Evolutionary conservation across 1,284 basidiomycete genomes (phyloP).

Genomic region (Fomitopsis palustris): DNA sequence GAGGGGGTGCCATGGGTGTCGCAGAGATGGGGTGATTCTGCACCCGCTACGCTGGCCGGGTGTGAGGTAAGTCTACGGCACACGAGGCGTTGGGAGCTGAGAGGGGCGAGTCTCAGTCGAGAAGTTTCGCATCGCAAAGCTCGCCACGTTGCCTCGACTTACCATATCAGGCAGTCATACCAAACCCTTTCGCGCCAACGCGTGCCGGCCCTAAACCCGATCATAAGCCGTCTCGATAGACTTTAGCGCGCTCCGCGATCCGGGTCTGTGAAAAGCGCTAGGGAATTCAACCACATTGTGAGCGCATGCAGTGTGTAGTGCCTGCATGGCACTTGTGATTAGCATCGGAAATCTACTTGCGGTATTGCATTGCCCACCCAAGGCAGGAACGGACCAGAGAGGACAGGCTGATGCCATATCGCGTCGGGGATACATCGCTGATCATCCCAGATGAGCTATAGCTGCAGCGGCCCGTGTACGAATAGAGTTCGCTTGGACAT

Average conservation of each 20-base stretch:
- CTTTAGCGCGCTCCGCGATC: constrained; percentile 2
- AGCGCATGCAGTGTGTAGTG: neutral
- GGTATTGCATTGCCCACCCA: neutral
- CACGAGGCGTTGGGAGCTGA: constrained; percentile 17
- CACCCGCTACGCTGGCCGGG: constrained; percentile 9
- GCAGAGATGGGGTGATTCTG: constrained; percentile 15
- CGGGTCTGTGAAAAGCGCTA: neutral
- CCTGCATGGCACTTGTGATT: neutral
- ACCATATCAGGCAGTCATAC: constrained; percentile 5
- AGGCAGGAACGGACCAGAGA: neutral
- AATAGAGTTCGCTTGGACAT: neutral
- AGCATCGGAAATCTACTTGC: constrained; percentile 1
- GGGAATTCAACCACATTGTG: constrained; percentile 3
- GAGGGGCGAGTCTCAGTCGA: constrained; percentile 4
- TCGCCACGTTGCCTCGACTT: constrained; percentile 8
- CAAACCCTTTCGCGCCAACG: neutral
- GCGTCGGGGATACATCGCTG: constrained; percentile 4
- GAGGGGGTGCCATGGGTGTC: constrained; percentile 30
- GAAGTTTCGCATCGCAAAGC: constrained; percentile 3
- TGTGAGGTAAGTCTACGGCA: constrained; percentile 11
- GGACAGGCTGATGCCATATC: constrained; percentile 6
- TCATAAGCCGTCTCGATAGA: neutral
- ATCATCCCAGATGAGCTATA: constrained; percentile 7
- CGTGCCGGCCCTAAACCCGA: constrained; percentile 11
- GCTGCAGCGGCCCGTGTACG: neutral